A percentile compares a stretch with the other conserved stretches of the same genome.
Evolutionary conservation across 495 filamentous ascomycete genomes (phyloP).

Genomic region (Mycothermus thermophilus): DNA sequence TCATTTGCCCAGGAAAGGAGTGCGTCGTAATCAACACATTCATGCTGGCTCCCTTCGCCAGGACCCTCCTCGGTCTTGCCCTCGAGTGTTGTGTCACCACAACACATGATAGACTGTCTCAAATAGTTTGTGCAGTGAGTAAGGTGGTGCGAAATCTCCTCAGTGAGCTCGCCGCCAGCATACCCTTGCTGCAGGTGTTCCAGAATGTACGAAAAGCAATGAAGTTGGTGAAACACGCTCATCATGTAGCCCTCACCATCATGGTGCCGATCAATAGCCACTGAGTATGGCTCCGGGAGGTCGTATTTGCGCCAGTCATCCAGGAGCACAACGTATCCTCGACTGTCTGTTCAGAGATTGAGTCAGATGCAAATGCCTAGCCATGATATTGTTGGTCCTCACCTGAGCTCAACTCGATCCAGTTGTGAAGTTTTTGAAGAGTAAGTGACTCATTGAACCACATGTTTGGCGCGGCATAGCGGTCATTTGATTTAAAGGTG

Average conservation of each 20-base stretch:
- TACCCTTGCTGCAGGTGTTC: constrained; percentile 29
- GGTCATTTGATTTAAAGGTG: constrained; percentile 25
- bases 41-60: constrained; percentile 30
- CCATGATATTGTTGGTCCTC: background rate
- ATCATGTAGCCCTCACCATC: constrained; percentile 36
- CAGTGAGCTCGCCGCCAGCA: constrained; percentile 21
- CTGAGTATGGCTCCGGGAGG: constrained; percentile 25
- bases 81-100: constrained; percentile 33
- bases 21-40: constrained; percentile 28
- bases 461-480: constrained; percentile 32
- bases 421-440: constrained; percentile 30
- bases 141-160: constrained; percentile 31
- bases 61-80: constrained; percentile 29
- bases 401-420: constrained; percentile 32
- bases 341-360: constrained; percentile 16
- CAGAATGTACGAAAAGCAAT: constrained; percentile 35
- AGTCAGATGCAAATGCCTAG: too few relatives aligned
- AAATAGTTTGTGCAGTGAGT: constrained; percentile 39
- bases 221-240: constrained; percentile 39
- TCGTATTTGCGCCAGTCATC: constrained; percentile 20
- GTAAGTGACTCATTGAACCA: constrained; percentile 26
- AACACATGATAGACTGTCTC: constrained; percentile 34
- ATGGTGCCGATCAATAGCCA: constrained; percentile 17
- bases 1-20: constrained; percentile 29
- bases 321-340: constrained; percentile 29